Evolutionary conservation across 768 basidiomycete species (phyloP), one percentile per base, ranked within the genome.

Genomic region (Lentinus brumalis): DNA sequence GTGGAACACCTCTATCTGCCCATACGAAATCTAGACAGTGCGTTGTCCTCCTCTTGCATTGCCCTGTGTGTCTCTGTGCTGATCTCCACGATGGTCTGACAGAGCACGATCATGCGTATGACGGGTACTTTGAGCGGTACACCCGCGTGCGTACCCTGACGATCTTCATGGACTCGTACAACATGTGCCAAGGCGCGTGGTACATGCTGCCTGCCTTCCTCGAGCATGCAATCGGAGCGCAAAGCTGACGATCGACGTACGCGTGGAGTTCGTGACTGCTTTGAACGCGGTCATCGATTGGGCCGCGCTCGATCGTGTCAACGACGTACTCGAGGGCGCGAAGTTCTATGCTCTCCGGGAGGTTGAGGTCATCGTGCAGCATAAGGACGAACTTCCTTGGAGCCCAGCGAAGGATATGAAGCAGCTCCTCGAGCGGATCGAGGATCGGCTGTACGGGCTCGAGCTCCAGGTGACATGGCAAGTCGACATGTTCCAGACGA

Each of bases 391-490:
- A 12, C 18, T 51, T 38, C 46, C 39, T 12, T 54, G 53, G 59
- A 15, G 18, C 5, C 53, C 59, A 29, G 52, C 26, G 2, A 4
- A 18, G 14, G 47, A 14, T 40, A 38, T 47, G 39, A 18, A 39
- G 18, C 53, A 38, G 26, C 5, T 16, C 38, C 29, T 54, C 1
- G n/a, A 3, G 26, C 14, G 18, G 40, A 16, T 60, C n/a, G 46
- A 44, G 30, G 45, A 35, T 11, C 59, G 47, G n/a, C 47, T 60
- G 39, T 50, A 60, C 11, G n/a, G 50, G 26, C 38, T 56, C 18
- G 60, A 61, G n/a, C 49, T 61, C 5, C 55, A 50, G 5, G 46
- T 61, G 26, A 52, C 55, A 15, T 61, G 55, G 60, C 51, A 42
- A 32, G 40, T 50, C 12, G 60, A 61, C 44, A 61, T 61, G 60